Base-by-base conservation (phyloP, 2,329 filamentous ascomycete genomes). In the Fusarium sp. region DNA sequence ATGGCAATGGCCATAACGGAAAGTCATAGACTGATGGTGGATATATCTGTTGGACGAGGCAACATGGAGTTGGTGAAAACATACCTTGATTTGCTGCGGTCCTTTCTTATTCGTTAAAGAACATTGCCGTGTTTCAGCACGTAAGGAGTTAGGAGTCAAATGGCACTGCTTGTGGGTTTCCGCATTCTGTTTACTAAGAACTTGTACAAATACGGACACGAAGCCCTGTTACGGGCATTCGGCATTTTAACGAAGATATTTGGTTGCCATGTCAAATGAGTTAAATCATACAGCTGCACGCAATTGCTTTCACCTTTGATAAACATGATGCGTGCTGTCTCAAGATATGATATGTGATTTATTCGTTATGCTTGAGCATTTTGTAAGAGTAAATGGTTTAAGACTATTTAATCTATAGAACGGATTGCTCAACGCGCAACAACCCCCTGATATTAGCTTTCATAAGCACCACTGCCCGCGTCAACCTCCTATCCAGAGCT, bases 51-150 rank as follows among this genome's bases (percentile, higher is more conserved):
- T n/a, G 45, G 49, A 56, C 16, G 18, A 36, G 37, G 54, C 42
- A 65, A 47, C 41, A 31, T 18, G 34, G 37, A 45, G 53, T 70
- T 67, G 67, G 67, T 51, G 62, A 70, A 49, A 47, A 67, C 50
- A 37, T 23, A 37, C 57, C 41, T 46, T 20, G n/a, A 33, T 54
- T 62, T 40, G 45, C 53, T 40, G 23, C 23, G 30, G 23, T 31
- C 20, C 52, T 37, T 31, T 23, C 42, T 33, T 18, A 23, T 45
- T 41, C 33, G 12, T 30, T 56, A 30, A 3, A 28, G 8, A 44
- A 30, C 20, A 60, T 41, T 28, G 36, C 41, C 53, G 46, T 69
- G 62, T 64, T 42, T 69, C 26, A 64, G 51, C 57, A 64, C 67
- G 53, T 37, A 50, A 23, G 67, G 67, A 67, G 67, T 60, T 46